These are phyloP conservation scores for Aureobasidium sp. DNA, from an alignment of 2,329 filamentous ascomycete species.

Conservation along the genomic window DNA sequence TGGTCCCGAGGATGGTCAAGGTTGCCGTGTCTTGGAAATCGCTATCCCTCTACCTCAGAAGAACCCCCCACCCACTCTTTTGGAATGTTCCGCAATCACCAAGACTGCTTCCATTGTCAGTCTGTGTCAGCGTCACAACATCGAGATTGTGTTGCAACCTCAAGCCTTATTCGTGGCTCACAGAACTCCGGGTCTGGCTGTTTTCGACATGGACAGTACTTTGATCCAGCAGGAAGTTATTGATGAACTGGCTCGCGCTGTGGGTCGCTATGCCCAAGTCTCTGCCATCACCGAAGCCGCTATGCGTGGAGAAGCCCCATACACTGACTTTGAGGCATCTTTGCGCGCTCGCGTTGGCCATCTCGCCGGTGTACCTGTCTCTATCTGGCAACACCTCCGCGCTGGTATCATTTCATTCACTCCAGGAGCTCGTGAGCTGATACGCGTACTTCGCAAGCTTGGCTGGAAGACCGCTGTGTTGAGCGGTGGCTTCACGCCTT, in stretches of 20 bases:
- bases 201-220: constrained; percentile 99
- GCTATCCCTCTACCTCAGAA: constrained; percentile 9
- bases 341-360: constrained; percentile 73
- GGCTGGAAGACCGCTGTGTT: constrained; percentile 85
- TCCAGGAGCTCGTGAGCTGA: constrained; percentile 65
- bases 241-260: constrained; percentile 79
- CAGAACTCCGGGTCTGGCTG: constrained; percentile 54
- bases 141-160: constrained; percentile 14
- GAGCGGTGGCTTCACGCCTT: constrained; percentile 82
- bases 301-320: constrained; percentile 72
- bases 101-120: constrained; percentile 6
- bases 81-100: constrained; percentile 12
- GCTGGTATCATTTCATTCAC: constrained; percentile 71
- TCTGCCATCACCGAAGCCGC: constrained; percentile 83
- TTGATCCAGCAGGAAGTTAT: constrained; percentile 97
- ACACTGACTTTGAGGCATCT: constrained; percentile 75
- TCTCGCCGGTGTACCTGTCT: constrained; percentile 68
- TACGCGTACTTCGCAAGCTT: constrained; percentile 63
- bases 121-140: constrained; percentile 9
- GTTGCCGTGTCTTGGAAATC: constrained; percentile 12
- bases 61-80: constrained; percentile 2
- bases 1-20: neutral
- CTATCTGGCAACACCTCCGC: constrained; percentile 58
- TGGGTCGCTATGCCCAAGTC: constrained; percentile 61
- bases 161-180: constrained; percentile 15